These are phyloP conservation scores for Metarhizium guizhouense DNA, from an alignment of 2,329 filamentous ascomycete genomes.

Conservation along the genomic window DNA sequence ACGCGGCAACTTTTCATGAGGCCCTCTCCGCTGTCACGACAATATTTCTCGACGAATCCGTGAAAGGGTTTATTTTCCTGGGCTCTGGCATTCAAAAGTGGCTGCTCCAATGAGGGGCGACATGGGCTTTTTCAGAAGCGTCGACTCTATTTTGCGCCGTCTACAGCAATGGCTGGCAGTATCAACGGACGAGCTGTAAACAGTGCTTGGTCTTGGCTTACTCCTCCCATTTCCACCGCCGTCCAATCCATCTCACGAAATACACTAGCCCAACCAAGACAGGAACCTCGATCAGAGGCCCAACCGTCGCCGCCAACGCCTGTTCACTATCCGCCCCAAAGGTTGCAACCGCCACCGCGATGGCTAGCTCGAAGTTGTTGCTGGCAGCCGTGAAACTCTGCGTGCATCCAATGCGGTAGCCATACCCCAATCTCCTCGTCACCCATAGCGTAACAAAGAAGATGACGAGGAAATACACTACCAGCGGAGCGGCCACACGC, in stretches of 20 bases:
- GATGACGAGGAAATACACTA: constrained; percentile 72
- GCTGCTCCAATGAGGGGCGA: background rate
- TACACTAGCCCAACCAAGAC: constrained; percentile 73
- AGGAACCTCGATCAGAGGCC: constrained; percentile 79
- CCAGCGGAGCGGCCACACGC: constrained; percentile 68
- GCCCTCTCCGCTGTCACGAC: background rate
- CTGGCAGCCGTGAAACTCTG: constrained; percentile 86
- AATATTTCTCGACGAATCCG: too few species aligned
- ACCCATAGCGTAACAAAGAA: constrained; percentile 62
- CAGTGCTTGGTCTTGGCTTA: background rate
- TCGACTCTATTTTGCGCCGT: background rate
- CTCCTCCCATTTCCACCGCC: constrained; percentile 4
- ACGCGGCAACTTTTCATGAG: background rate
- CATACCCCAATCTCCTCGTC: constrained; percentile 59
- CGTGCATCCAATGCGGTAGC: constrained; percentile 60
- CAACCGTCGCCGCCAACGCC: constrained; percentile 74
- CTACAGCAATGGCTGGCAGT: background rate
- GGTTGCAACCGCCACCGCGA: constrained; percentile 76
- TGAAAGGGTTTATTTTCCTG: too few species aligned
- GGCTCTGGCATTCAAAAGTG: too few species aligned
- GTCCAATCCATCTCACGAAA: constrained; percentile 24
- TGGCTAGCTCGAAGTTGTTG: constrained; percentile 89
- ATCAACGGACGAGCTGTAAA: background rate
- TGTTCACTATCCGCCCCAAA: constrained; percentile 73
- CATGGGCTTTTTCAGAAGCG: background rate